phyloP scores from a whole-genome alignment of 2,329 filamentous ascomycete species.

The Penicillium sclerotigenum region DNA sequence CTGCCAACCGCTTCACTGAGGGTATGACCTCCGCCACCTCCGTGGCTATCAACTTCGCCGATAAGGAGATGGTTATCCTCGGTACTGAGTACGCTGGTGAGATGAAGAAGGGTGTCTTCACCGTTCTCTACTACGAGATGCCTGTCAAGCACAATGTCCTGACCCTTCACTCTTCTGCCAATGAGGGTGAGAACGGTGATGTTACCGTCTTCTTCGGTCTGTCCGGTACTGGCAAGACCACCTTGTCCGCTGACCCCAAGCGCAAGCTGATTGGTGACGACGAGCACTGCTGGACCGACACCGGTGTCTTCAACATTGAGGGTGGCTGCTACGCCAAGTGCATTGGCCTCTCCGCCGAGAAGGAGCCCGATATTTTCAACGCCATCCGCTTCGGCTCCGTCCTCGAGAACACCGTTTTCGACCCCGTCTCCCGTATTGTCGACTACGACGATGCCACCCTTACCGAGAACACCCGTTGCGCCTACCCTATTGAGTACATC shows the following conservation, averaged over 20 bases:
- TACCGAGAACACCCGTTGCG: slow-evolving; percentile 97
- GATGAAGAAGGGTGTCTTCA: slow-evolving; percentile 99
- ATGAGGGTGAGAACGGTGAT: slow-evolving; percentile 90
- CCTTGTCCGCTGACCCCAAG: slow-evolving; percentile 93
- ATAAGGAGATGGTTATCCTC: slow-evolving; percentile 99
- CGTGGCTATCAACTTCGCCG: slow-evolving; percentile 96
- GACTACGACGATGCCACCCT: slow-evolving; percentile 94
- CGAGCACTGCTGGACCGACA: slow-evolving; percentile 99
- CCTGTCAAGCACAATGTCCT: slow-evolving; percentile 99
- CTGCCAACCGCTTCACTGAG: slow-evolving; percentile 94
- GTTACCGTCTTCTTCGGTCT: slow-evolving; percentile 99
- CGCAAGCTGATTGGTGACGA: slow-evolving; percentile 95
- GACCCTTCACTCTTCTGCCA: slow-evolving; percentile 96
- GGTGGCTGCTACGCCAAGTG: slow-evolving; percentile 99
- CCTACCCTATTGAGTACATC: slow-evolving; percentile 99
- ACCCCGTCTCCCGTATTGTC: slow-evolving; percentile 81
- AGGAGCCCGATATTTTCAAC: slow-evolving; percentile 96
- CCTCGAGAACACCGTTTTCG: slow-evolving; percentile 97
- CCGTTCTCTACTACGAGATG: slow-evolving; percentile 99
- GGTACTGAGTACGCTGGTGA: slow-evolving; percentile 97
- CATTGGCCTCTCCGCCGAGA: slow-evolving; percentile 94
- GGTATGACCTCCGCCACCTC: slow-evolving; percentile 99
- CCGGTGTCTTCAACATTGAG: slow-evolving; percentile 98
- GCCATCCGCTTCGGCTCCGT: slow-evolving; percentile 97
- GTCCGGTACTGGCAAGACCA: slow-evolving; percentile 98